A percentile compares a stretch with the other conserved stretches of the same genome.
Conservation (phyloP, 805 yeast genomes). For the Hanseniaspora nectarophila region DNA sequence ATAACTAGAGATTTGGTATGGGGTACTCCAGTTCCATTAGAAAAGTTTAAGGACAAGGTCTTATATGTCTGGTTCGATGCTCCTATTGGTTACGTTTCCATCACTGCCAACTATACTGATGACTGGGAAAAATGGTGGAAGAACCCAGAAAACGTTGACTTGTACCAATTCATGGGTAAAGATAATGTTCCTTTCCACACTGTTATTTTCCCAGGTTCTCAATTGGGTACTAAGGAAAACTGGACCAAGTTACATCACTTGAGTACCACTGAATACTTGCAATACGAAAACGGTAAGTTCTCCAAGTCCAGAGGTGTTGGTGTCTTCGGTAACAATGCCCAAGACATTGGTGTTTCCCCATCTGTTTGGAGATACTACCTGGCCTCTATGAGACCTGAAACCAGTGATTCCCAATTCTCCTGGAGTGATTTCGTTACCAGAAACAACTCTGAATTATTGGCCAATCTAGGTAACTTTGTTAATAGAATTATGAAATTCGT, state of each 20-base stretch:
- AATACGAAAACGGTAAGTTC: slow-evolving; percentile 96
- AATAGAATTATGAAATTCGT: slow-evolving; percentile 87
- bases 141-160: slow-evolving; percentile 72
- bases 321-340: slow-evolving; percentile 95
- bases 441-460: slow-evolving; percentile 85
- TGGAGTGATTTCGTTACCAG: slow-evolving; percentile 93
- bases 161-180: slow-evolving; percentile 98
- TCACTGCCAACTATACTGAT: slow-evolving; percentile 80
- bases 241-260: slow-evolving; percentile 91
- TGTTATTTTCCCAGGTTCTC: slow-evolving; percentile 90
- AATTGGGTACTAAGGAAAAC: slow-evolving; percentile 71
- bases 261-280: slow-evolving; percentile 90
- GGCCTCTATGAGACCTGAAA: slow-evolving; percentile 86
- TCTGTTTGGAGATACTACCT: slow-evolving; percentile 97
- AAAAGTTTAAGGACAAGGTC: slow-evolving; percentile 76
- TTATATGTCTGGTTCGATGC: slow-evolving; percentile 99
- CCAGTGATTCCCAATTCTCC: slow-evolving; percentile 91
- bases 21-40: slow-evolving; percentile 97
- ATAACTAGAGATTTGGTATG: slow-evolving; percentile 93
- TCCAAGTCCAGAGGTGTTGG: slow-evolving; percentile 97
- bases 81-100: slow-evolving; percentile 88
- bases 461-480: slow-evolving; percentile 92
- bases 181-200: slow-evolving; percentile 98
- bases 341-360: slow-evolving; percentile 80
- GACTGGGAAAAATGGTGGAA: slow-evolving; percentile 91